Base-by-base conservation (phyloP, 768 basidiomycete species). In the Daedaleopsis sinensis region DNA sequence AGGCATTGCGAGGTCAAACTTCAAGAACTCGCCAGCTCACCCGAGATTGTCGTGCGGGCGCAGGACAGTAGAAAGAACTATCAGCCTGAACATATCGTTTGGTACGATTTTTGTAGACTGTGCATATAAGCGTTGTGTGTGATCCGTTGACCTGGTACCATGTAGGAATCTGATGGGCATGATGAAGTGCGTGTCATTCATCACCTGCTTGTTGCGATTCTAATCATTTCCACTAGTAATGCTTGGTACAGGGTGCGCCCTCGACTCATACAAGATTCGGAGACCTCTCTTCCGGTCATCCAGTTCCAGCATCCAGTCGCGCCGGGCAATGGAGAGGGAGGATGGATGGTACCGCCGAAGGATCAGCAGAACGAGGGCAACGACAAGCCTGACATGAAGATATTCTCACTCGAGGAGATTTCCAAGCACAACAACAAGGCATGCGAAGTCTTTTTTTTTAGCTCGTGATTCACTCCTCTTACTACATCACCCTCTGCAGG, bases 381-480 rank as follows among this genome's bases (percentile, higher is more conserved):
- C 38, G 55, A 39, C 38, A 44, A n/a, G 35, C 42, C 53, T 16
- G 57, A 55, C 11, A 19, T 50, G 24, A 61, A 58, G 57, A 49
- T 38, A 15, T 62, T 70, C 63, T 75, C 78, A 1, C 63, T 76
- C 9, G 81, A 81, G 37, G 77, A 79, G 55, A 73, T 79, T 27
- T 73, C 72, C 37, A 75, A 77, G 71, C 77, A 84, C 66, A 79
- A 80, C 71, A 78, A 67, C 36, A 73, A 50, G 62, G 67, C 18
- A 42, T 59, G 12, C 13, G 50, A 36, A 32, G 19, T 43, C 18
- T 18, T 1, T 18, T n/a, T 19, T 3, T 19, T 13, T 24, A 43
- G 13, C 15, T 21, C 13, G 12, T 24, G 27, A 32, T 49, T 8
- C 21, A 24, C 13, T 9, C 15, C 6, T 49, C 12, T 11, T 49